Base-by-base conservation (phyloP, 257 asterid species). In the Nicotiana sylvestris region DNA sequence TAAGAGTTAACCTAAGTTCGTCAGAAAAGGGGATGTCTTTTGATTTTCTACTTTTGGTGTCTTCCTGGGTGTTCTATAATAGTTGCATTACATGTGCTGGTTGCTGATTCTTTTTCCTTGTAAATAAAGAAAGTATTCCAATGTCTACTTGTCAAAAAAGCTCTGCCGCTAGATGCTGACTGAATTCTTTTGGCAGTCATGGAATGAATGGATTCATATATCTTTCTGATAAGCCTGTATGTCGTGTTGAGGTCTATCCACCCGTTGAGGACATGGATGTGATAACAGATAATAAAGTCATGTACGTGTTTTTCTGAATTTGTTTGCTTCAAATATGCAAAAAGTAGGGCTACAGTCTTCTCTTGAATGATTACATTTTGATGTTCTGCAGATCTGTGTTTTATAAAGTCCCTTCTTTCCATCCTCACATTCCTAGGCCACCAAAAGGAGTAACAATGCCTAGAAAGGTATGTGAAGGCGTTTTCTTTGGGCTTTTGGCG, bases 141-240 rank as follows among this genome's bases (percentile, higher is more conserved):
- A 53, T 53, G 18, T 53, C 58, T 53, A 13, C 58, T 13, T 53
- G 15, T 53, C 18, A 13, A 53, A 53, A 53, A 13, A 13, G 6
- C 58, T 53, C 58, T 53, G 18, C 58, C 58, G 13, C 18, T 13
- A 53, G 58, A 53, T 53, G 58, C 58, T 53, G 58, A 53, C 58
- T 76, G 81, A 81, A 53, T 66, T 69, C 65, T 58, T 76, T 76
- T 76, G 84, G 86, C 89, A 92, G 96, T 82, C 86, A 83, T 82
- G 93, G 96, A 84, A 89, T 92, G 93, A 89, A 89, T 57, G 96
- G 96, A 72, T 89, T 82, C 77, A 43, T 90, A 32, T 87, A 83
- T 88, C 81, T 90, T 62, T 86, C 88, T 5, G 84, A 83, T 82
- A 85, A 83, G 87, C 89, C 91, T 66, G 78, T 88, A 35, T 86